Evolutionary conservation across 306 rosid species (phyloP), one percentile per base, ranked within the genome.

Genomic region (Quillaja saponaria): DNA sequence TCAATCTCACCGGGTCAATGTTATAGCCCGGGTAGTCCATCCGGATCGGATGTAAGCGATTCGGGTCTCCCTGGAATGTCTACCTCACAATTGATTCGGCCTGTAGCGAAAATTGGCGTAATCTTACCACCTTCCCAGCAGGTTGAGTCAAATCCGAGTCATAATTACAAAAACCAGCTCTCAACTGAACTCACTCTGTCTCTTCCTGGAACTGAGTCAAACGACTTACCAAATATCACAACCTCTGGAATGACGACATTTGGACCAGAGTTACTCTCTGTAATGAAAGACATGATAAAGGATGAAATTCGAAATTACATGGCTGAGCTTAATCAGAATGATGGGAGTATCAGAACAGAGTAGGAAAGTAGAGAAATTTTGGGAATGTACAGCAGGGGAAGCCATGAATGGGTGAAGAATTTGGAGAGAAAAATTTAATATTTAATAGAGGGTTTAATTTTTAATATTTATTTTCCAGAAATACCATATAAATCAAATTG

Each of bases 241-340:
- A 31, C 49, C 10, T 13, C n/a, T 13, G 39, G 53, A 45, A n/a
- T 28, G 42, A 8, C 39, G 42, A 19, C 54, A 19, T 78, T 63
- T 25, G 68, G 81, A 25, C 49, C 82, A 25, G 80, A 76, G 47
- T 72, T 81, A 3, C 19, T 76, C 31, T 33, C 59, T 8, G 55
- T 55, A 42, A 63, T 84, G 82, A 63, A 61, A 71, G 80, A 75
- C 50, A 78, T 81, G 80, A 55, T 84, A 34, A 78, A 47, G 48
- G 72, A 53, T 50, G 90, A 84, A 53, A 82, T 84, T 60, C 71
- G 41, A 62, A 74, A 42, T 58, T 84, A 69, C 77, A 81, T 84
- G 68, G 80, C 57, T 1, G 41, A 52, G 35, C 7, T 3, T 58
- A 25, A 61, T 12, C 10, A 39, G 44, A 12, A 39, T 45, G 54